phyloP scores from a whole-genome alignment of 2,329 filamentous ascomycete species.

The Lachnellula hyalina region DNA sequence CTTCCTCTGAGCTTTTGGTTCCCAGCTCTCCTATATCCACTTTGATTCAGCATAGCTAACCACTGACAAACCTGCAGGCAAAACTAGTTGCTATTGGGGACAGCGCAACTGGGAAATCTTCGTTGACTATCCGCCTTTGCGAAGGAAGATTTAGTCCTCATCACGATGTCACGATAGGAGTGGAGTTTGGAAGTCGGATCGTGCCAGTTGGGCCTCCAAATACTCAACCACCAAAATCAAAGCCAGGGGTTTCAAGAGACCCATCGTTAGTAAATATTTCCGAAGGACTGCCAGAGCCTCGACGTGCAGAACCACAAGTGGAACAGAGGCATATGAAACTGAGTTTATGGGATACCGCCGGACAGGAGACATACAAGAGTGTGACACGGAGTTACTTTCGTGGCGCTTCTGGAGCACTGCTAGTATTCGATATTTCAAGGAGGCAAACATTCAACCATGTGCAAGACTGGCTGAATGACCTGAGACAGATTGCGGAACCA shows the following conservation, averaged over 20 bases:
- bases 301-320: constrained; percentile 29
- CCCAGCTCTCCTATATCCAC: neutral
- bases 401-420: constrained; percentile 65
- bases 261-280: constrained; percentile 25
- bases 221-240: constrained; percentile 39
- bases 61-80: constrained; percentile 40
- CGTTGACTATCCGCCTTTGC: constrained; percentile 90
- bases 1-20: too few species aligned
- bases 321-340: constrained; percentile 83
- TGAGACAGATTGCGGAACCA: constrained; percentile 90
- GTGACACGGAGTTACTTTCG: constrained; percentile 79
- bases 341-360: constrained; percentile 91
- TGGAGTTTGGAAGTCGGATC: constrained; percentile 94
- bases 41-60: neutral
- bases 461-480: constrained; percentile 88
- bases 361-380: constrained; percentile 95
- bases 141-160: constrained; percentile 91
- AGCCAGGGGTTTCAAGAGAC: constrained; percentile 33
- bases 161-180: constrained; percentile 95
- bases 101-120: constrained; percentile 91
- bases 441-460: constrained; percentile 81
- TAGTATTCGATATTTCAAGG: constrained; percentile 93
- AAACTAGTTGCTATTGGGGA: constrained; percentile 98
- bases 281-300: constrained; percentile 50
- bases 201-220: constrained; percentile 85